These are phyloP conservation scores for Microbotryum silenes-acaulis DNA, from an alignment of 1,284 basidiomycete species.

Conservation along the genomic window DNA sequence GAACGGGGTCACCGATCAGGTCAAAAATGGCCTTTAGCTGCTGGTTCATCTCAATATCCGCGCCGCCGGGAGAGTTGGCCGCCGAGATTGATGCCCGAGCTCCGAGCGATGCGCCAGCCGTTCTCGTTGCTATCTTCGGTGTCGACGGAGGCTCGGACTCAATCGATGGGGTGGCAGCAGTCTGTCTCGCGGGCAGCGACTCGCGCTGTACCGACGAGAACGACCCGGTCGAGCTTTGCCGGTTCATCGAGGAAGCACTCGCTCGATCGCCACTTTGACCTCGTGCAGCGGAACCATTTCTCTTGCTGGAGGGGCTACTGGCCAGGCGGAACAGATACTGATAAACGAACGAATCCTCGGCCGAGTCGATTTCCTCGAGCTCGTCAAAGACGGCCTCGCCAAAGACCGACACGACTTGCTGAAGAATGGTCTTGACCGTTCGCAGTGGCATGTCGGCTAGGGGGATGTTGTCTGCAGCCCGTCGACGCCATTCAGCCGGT, in stretches of 20 bases:
- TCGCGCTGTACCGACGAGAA: neutral
- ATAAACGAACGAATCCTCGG: conserved; percentile 41
- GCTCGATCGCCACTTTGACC: too few species aligned
- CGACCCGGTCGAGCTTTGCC: neutral
- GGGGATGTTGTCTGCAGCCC: conserved; percentile 81
- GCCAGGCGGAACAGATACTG: conserved; percentile 37
- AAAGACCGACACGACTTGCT: conserved; percentile 65
- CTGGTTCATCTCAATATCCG: conserved; percentile 33
- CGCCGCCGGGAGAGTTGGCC: conserved; percentile 11
- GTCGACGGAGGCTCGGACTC: neutral
- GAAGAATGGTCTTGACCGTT: conserved; percentile 95
- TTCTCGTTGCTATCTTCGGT: conserved; percentile 3
- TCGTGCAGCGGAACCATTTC: too few species aligned
- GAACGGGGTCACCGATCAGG: conserved; percentile 72
- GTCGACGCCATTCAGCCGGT: conserved; percentile 88
- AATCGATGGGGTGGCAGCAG: too few species aligned
- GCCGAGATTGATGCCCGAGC: neutral
- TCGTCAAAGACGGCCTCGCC: conserved; percentile 44
- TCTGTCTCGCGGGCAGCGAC: neutral
- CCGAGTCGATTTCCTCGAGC: conserved; percentile 38
- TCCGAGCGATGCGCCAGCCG: conserved; percentile 1
- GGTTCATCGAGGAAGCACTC: too few species aligned
- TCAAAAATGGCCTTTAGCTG: conserved; percentile 75
- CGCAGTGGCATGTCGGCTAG: conserved; percentile 94
- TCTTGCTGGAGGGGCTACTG: neutral